Evolutionary conservation across 1,284 basidiomycete genomes (phyloP), one percentile per base, ranked within the genome.

Genomic region (Irpex lacteus): DNA sequence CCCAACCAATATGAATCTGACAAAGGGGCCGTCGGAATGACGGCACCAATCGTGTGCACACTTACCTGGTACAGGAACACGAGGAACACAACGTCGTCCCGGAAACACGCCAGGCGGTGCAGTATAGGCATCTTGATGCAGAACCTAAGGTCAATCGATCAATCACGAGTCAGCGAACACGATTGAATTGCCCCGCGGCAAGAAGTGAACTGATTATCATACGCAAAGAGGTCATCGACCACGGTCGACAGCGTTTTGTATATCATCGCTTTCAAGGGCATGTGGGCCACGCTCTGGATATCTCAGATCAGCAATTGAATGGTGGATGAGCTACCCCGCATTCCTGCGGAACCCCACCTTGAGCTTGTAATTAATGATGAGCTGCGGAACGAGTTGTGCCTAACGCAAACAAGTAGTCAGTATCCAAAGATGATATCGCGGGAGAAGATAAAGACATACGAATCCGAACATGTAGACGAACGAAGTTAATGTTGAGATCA

Each of bases 391-490:
- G 47, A 98, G 85, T 81, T 97, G 95, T 50, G 89, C 91, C 91
- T 93, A 74, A 50, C 68, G 47, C 59, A 63, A 11, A 37, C 53
- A 40, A 68, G 44, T 65, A 59, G 26, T 63, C 34, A 64, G 63
- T 65, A 55, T 67, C 66, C 60, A 64, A 62, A 60, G 63, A 72
- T 60, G 57, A 62, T 60, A 56, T 3, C 32, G 21, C 8, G 8
- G n/a, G 57, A 47, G 64, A 61, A 61, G 15, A 11, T 36, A 60
- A 44, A 64, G 56, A 85, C 90, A 80, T 70, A 96, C 95, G 77
- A 98, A 98, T 67, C 97, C 97, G 75, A 98, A 98, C 88, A 95
- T 95, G 73, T 95, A 96, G 47, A 96, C 93, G 75, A 94, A 96
- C 44, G 90, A 92, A 34, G 92, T 92, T 60, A 94, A 80, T 3